phyloP scores from a whole-genome alignment of 805 yeast genomes.

The Schizosaccharomyces lindneri region DNA sequence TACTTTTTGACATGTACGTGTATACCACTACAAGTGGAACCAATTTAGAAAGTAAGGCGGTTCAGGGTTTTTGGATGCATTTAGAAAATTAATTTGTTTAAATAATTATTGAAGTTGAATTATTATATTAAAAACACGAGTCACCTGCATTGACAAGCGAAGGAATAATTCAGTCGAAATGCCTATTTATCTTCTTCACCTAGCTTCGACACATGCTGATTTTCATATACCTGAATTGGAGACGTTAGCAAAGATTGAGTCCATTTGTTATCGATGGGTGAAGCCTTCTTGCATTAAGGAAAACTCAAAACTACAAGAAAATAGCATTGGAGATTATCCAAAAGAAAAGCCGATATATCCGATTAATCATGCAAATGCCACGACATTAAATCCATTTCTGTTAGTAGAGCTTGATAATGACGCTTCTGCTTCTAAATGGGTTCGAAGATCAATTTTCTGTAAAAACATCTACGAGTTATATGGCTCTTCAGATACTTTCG shows the following conservation, averaged over 20 bases:
- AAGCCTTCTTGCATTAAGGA: too few relatives aligned
- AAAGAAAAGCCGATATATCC: not conserved
- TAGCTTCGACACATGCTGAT: constrained; percentile 23
- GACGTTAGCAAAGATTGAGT: constrained; percentile 46
- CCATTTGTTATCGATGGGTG: constrained; percentile 30
- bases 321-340: not conserved
- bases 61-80: not conserved
- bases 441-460: constrained; percentile 42
- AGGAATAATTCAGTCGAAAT: not conserved
- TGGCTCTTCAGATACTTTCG: constrained; percentile 40
- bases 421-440: constrained; percentile 35
- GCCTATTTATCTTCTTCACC: not conserved
- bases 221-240: constrained; percentile 67
- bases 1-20: too few relatives aligned
- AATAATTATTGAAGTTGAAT: not conserved
- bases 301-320: too few relatives aligned
- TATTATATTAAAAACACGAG: not conserved
- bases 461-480: constrained; percentile 64
- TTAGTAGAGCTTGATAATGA: constrained; percentile 42
- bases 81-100: not conserved
- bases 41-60: not conserved
- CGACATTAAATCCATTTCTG: constrained; percentile 20
- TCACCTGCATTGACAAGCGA: too few relatives aligned
- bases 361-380: not conserved
- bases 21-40: too few relatives aligned